A percentile compares a stretch with the other conserved stretches of the same genome.
Evolutionary conservation across 306 rosid genomes (phyloP).

Genomic region (Neltuma alba): DNA sequence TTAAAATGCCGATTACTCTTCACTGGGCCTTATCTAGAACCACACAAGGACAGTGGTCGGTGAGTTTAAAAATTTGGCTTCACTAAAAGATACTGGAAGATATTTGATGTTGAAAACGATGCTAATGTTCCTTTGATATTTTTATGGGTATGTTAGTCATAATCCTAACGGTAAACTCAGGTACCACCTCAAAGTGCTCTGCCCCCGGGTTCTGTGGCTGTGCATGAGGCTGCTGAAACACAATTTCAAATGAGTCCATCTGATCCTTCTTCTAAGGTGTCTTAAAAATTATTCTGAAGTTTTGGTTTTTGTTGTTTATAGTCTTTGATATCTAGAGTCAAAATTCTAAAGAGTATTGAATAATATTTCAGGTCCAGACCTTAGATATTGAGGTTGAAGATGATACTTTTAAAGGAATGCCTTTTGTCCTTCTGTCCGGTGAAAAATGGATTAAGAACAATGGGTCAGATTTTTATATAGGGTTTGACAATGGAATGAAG

Average conservation of each 20-base stretch:
- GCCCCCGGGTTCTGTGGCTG: conserved; percentile 71
- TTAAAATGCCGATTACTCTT: conserved; percentile 61
- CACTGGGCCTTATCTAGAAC: conserved; percentile 90
- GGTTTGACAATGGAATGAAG: conserved; percentile 56
- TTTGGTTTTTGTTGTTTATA: conserved; percentile 29
- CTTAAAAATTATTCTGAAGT: conserved; percentile 34
- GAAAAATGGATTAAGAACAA: conserved; percentile 89
- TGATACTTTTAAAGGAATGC: conserved; percentile 71
- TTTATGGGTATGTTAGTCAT: conserved; percentile 22
- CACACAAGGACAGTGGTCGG: conserved; percentile 88
- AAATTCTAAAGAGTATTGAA: conserved; percentile 29
- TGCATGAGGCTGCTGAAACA: conserved; percentile 65
- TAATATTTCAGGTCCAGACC: conserved; percentile 69
- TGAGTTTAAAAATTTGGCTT: conserved; percentile 46
- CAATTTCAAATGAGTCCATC: conserved; percentile 50
- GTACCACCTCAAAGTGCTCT: conserved; percentile 70
- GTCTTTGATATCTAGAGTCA: conserved; percentile 33
- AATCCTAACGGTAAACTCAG: conserved; percentile 55
- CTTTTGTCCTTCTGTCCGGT: conserved; percentile 70
- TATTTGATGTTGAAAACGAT: conserved; percentile 29
- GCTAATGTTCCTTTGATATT: conserved; percentile 15
- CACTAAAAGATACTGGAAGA: conserved; percentile 27
- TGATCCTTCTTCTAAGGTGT: conserved; percentile 61
- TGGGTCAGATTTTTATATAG: conserved; percentile 77
- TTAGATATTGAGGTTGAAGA: conserved; percentile 72